phyloP scores from a whole-genome alignment of 108 stramenopile species.

The Schizochytrium sp. region DNA sequence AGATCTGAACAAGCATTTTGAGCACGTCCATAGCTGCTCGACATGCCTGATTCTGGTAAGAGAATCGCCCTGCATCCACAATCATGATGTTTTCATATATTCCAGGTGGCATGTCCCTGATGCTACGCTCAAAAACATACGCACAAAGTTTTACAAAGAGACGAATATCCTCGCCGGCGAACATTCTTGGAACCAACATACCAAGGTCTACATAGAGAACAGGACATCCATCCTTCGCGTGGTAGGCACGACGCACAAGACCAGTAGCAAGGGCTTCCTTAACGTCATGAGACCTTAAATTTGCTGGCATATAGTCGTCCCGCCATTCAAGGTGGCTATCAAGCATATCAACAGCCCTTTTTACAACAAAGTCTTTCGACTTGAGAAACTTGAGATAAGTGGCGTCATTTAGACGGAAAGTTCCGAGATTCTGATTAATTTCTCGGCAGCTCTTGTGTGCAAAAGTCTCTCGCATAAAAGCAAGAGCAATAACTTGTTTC shows the following conservation, averaged over 20 bases:
- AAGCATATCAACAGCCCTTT: neutral
- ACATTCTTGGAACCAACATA: neutral
- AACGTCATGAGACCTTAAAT: neutral
- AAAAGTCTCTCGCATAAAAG: neutral
- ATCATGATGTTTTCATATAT: neutral
- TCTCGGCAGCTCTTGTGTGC: neutral
- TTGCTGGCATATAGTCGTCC: neutral
- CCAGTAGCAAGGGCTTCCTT: neutral
- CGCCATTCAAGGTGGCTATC: neutral
- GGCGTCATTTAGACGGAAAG: neutral
- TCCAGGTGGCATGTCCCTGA: neutral
- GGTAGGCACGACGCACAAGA: neutral
- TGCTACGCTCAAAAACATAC: neutral
- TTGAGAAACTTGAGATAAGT: neutral
- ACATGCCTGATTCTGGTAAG: slow-evolving; percentile 11
- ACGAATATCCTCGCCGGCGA: neutral
- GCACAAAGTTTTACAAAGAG: slow-evolving; percentile 9
- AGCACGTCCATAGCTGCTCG: slow-evolving; percentile 19
- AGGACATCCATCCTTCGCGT: neutral
- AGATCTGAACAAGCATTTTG: neutral
- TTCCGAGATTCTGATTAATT: neutral
- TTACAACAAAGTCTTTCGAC: neutral
- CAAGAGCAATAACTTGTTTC: neutral
- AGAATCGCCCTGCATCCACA: neutral
- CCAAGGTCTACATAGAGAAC: neutral